phyloP scores from a whole-genome alignment of 177 flowering plant genomes.

The Vitis hybrid region DNA sequence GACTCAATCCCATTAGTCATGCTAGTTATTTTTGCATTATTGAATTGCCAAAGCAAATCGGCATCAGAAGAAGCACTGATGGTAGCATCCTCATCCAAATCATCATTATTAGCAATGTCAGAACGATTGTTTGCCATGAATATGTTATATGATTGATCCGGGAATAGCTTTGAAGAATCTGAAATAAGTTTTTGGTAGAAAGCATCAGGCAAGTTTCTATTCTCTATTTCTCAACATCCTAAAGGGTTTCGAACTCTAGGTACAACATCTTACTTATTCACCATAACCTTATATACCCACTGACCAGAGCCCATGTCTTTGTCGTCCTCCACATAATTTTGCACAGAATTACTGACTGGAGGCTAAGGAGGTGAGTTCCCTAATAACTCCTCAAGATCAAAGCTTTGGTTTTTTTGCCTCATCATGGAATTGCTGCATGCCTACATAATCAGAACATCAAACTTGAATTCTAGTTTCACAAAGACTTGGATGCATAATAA shows the following conservation, averaged over 20 bases:
- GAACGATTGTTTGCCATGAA: constrained; percentile 39
- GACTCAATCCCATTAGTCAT: constrained; percentile 41
- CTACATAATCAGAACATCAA: constrained; percentile 25
- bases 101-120: constrained; percentile 48
- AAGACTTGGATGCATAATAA: background rate
- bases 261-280: constrained; percentile 69
- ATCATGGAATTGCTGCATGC: constrained; percentile 33
- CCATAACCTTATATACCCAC: constrained; percentile 98
- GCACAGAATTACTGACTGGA: constrained; percentile 41
- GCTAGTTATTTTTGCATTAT: constrained; percentile 52
- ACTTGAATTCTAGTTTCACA: background rate
- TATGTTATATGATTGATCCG: constrained; percentile 49
- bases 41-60: constrained; percentile 83
- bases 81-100: constrained; percentile 78
- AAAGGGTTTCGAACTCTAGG: constrained; percentile 33
- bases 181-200: constrained; percentile 60
- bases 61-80: constrained; percentile 92
- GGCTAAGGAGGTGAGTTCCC: constrained; percentile 83
- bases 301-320: constrained; percentile 59
- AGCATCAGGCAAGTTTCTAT: constrained; percentile 37
- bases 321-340: constrained; percentile 54
- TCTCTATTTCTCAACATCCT: constrained; percentile 56
- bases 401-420: constrained; percentile 57
- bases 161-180: constrained; percentile 48
- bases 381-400: constrained; percentile 70